Evolutionary conservation across 1,284 basidiomycete genomes (phyloP).

Genomic region (Microbotryum silenes-acaulis): DNA sequence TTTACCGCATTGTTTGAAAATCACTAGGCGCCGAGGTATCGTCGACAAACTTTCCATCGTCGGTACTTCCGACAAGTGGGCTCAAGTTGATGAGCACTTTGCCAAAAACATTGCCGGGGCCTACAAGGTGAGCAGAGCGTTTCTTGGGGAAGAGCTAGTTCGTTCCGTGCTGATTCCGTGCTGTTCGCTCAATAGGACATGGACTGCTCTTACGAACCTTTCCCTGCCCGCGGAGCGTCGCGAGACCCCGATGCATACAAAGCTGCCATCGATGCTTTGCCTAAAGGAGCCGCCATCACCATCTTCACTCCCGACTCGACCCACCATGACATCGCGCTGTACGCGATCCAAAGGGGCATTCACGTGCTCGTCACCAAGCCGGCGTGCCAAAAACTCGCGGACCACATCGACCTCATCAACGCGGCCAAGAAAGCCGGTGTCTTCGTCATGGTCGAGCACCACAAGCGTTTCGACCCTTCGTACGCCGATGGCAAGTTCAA

Average conservation of each 20-base stretch:
- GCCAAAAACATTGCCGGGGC: conserved; percentile 70
- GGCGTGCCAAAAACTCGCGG: conserved; percentile 71
- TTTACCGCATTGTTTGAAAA: neutral
- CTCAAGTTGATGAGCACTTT: conserved; percentile 71
- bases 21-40: conserved; percentile 63
- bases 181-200: neutral
- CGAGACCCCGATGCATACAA: conserved; percentile 76
- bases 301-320: conserved; percentile 71
- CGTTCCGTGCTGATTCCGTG: conserved; percentile 5
- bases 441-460: conserved; percentile 82
- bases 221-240: conserved; percentile 59
- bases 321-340: conserved; percentile 74
- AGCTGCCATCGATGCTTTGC: conserved; percentile 67
- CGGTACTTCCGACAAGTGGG: conserved; percentile 79
- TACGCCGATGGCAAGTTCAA: conserved; percentile 80
- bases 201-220: conserved; percentile 59
- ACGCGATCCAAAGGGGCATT: conserved; percentile 71
- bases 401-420: conserved; percentile 69
- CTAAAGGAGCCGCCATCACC: conserved; percentile 76
- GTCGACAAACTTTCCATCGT: conserved; percentile 65
- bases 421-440: conserved; percentile 70
- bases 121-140: conserved; percentile 66
- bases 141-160: conserved; percentile 54
- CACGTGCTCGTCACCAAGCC: conserved; percentile 91
- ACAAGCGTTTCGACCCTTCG: conserved; percentile 70